These are phyloP conservation scores for Heterococcus sp. DNA, from an alignment of 108 stramenopile species.

Conservation along the genomic window DNA sequence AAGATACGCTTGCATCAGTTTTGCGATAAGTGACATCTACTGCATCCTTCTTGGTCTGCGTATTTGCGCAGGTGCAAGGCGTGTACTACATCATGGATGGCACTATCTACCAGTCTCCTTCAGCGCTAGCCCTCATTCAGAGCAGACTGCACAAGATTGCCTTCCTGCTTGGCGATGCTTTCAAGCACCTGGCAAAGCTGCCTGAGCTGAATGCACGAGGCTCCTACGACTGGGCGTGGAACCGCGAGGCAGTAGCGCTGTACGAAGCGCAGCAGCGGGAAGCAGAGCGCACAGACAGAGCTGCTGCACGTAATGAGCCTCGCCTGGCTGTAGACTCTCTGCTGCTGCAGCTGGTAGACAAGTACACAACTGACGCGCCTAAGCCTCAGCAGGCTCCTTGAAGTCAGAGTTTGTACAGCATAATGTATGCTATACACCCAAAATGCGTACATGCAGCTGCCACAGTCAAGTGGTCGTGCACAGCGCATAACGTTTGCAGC, in stretches of 20 bases:
- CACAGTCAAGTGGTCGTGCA: too few relatives aligned
- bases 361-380: too few relatives aligned
- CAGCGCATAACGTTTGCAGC: too few relatives aligned
- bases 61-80: conserved; percentile 42
- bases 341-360: not conserved
- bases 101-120: conserved; percentile 52
- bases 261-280: not conserved
- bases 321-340: too few relatives aligned
- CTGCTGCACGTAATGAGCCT: too few relatives aligned
- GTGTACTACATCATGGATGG: conserved; percentile 59
- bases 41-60: too few relatives aligned
- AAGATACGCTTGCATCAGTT: conserved; percentile 8
- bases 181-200: not conserved
- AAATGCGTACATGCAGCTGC: too few relatives aligned
- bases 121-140: conserved; percentile 50
- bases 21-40: too few relatives aligned
- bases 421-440: too few relatives aligned
- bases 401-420: too few relatives aligned
- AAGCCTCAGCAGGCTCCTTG: too few relatives aligned
- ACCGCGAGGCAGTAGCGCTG: not conserved
- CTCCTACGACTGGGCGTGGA: not conserved
- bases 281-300: not conserved
- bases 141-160: conserved; percentile 41
- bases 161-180: not conserved
- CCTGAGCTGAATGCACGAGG: not conserved